phyloP scores from a whole-genome alignment of 2,329 filamentous ascomycete genomes.

The Herpotrichia juniperi region DNA sequence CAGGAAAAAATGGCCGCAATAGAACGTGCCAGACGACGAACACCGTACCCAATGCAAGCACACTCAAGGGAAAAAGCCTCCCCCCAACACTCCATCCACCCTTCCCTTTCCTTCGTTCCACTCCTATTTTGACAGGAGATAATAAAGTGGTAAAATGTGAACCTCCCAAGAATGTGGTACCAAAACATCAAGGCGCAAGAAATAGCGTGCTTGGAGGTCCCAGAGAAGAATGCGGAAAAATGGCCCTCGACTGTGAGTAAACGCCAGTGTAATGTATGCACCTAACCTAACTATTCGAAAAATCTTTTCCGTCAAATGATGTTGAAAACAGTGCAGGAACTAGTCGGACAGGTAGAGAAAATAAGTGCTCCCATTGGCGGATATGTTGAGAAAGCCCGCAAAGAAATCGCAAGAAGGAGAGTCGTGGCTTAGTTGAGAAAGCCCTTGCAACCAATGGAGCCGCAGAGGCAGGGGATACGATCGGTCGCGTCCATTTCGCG shows the following conservation, averaged over 20 bases:
- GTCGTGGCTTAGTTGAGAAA: slow-evolving; percentile 82
- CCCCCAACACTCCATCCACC: not conserved
- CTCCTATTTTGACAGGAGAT: not conserved
- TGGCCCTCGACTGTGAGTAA: not conserved
- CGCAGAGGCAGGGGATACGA: slow-evolving; percentile 95
- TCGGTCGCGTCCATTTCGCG: slow-evolving; percentile 93
- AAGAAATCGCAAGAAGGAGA: not conserved
- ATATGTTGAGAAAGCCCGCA: too few species aligned
- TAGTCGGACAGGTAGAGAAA: not conserved
- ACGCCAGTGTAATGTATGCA: not conserved
- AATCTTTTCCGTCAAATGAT: slow-evolving; percentile 2
- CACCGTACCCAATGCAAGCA: slow-evolving; percentile 2
- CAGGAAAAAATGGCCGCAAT: not conserved
- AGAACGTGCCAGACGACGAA: not conserved
- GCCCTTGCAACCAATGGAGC: slow-evolving; percentile 94
- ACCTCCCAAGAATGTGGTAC: not conserved
- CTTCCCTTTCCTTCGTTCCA: not conserved
- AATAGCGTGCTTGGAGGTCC: not conserved
- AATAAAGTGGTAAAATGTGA: not conserved
- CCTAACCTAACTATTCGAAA: slow-evolving; percentile 1
- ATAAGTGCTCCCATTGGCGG: too few species aligned
- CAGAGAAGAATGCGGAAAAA: not conserved
- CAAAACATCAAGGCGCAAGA: not conserved
- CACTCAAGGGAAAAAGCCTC: not conserved
- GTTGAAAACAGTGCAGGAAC: not conserved